Conservation (phyloP, 2,329 filamentous ascomycete species). For the Rhynchosporium secalis region DNA sequence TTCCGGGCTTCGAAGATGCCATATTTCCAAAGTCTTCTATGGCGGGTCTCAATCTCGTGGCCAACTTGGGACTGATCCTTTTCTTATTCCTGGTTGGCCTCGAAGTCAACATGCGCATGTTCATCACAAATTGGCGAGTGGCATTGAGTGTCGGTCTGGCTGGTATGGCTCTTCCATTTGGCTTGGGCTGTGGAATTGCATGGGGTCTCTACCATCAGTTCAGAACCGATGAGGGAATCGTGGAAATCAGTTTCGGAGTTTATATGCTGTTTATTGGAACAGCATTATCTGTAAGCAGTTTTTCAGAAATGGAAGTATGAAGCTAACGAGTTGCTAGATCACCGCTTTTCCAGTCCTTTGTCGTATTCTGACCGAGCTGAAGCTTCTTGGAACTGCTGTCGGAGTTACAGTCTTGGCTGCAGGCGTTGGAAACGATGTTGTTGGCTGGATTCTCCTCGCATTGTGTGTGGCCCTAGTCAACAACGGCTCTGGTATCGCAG, state of each 20-base stretch:
- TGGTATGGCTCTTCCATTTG: conserved; percentile 83
- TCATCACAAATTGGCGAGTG: conserved; percentile 77
- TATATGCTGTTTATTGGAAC: conserved; percentile 85
- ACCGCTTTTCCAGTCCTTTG: conserved; percentile 91
- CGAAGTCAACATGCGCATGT: conserved; percentile 78
- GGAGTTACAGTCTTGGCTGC: conserved; percentile 87
- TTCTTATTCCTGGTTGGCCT: conserved; percentile 87
- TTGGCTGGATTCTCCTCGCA: conserved; percentile 88
- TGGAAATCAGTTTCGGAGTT: conserved; percentile 60
- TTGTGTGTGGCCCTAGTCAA: conserved; percentile 94
- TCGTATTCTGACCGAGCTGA: conserved; percentile 88
- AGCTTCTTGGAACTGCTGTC: conserved; percentile 78
- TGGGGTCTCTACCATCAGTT: conserved; percentile 81
- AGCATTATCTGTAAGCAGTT: conserved; percentile 62
- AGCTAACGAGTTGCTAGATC: conserved; percentile 50
- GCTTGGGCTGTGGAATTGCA: conserved; percentile 75
- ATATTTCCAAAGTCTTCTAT: conserved; percentile 80
- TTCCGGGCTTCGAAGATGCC: conserved; percentile 71
- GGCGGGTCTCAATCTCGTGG: conserved; percentile 72
- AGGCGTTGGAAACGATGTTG: conserved; percentile 89
- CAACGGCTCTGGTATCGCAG: conserved; percentile 76
- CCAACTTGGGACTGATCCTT: conserved; percentile 79
- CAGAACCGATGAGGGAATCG: conserved; percentile 46
- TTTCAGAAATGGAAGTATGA: background rate
- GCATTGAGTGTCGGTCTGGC: conserved; percentile 75